Evolutionary conservation across 257 asterid genomes (phyloP), one percentile per base, ranked within the genome.

Genomic region (Voacanga thouarsii): DNA sequence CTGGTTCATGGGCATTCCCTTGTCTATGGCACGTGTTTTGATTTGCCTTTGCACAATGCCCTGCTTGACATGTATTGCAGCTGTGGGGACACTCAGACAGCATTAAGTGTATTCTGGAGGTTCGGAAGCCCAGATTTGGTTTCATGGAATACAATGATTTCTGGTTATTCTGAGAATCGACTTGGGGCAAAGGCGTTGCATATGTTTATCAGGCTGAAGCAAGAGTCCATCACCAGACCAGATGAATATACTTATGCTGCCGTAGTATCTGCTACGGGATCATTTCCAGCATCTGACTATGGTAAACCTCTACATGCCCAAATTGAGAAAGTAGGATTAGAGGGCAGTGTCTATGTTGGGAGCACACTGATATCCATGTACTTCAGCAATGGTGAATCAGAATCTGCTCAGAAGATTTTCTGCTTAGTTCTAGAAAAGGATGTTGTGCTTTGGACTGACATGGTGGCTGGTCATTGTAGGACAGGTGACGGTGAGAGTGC

Each of bases 141-240:
- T 79, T 91, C 98, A 30, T 94, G 98, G 97, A 92, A 94, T 89
- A 85, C 97, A 12, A 88, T 94, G 84, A 85, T 94, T 7, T 74
- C 94, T 30, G 97, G 98, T 33, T 92, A 49, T 84, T 88, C 96
- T 3, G 92, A 86, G 80, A 88, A 76, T 21, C 92, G 89, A 80
- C 91, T 89, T 74, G 94, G 97, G 45, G 84, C 72, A 51, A 85
- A 74, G 78, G 96, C 93, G 28, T 80, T 92, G 90, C 65, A 39
- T 66, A 79, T 89, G 86, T 92, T 91, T 39, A 79, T 91, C 60
- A 85, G 75, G 41, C 80, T 92, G 12, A 59, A 55, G 66, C 80
- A 74, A 50, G 73, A 66, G n/a, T 82, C 86, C 19, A 33, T 18
- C 56, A 39, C 71, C 53, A 84, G 81, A 71, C 92, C 97, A 3